Evolutionary conservation across 345 rosid genomes (phyloP).

Genomic region (Clausena lansium): DNA sequence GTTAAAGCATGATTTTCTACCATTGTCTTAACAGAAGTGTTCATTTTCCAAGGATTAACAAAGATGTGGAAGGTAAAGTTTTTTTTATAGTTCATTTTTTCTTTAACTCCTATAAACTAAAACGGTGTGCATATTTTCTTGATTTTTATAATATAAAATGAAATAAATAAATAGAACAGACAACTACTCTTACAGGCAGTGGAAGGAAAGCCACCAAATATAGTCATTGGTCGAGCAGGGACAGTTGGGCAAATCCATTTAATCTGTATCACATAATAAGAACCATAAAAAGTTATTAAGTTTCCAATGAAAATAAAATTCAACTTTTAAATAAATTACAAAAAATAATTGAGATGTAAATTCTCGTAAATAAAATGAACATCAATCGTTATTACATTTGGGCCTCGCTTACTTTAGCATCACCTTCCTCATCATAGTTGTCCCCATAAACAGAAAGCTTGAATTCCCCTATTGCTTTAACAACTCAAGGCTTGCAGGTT

Average conservation of each 20-base stretch:
- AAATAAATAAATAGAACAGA: neutral
- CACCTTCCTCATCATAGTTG: too few relatives aligned
- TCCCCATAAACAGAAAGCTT: too few relatives aligned
- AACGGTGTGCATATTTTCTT: neutral
- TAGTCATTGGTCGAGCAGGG: constrained; percentile 77
- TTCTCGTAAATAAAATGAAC: neutral
- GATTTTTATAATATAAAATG: neutral
- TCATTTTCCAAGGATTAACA: constrained; percentile 10
- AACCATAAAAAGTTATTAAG: constrained; percentile 8
- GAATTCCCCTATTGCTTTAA: too few relatives aligned
- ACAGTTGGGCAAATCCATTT: constrained; percentile 99
- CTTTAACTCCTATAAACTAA: neutral
- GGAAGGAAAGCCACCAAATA: too few relatives aligned
- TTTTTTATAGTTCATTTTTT: neutral
- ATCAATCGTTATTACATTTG: constrained; percentile 57
- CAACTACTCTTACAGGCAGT: constrained; percentile 73
- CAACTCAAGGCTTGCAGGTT: too few relatives aligned
- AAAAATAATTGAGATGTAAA: neutral
- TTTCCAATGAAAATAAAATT: neutral
- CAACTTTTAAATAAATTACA: neutral
- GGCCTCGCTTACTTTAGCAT: too few relatives aligned
- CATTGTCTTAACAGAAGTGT: neutral
- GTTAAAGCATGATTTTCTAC: neutral
- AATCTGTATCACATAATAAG: constrained; percentile 48
- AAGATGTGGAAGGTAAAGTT: neutral